Evolutionary conservation across 768 basidiomycete species (phyloP), one percentile per base, ranked within the genome.

Genomic region (Leucosporidium yakuticum): DNA sequence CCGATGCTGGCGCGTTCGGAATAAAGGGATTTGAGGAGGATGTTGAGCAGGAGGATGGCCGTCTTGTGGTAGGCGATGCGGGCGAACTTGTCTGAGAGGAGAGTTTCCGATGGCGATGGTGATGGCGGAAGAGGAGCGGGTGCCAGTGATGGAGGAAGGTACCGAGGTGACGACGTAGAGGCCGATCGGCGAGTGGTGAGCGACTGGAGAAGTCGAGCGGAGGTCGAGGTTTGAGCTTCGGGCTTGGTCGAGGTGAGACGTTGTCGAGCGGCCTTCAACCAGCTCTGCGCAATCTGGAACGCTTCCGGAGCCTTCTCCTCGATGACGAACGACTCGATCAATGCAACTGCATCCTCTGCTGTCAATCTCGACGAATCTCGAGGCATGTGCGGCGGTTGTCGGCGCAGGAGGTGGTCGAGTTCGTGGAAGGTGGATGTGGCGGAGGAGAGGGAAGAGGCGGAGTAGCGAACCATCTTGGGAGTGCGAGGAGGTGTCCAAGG

Each of bases 21-120:
- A 85, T 88, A 75, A 82, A 80, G 49, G 83, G 88, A 56, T 76
- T 88, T 20, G 77, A 79, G 7, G 80, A 81, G 58, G 84, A 84
- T 19, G 76, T 78, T 21, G 81, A 80, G 17, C 81, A 84, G 21
- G 80, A 82, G 49, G 80, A 84, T 63, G 78, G 82, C 67, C 83
- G 83, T 48, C 68, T 81, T 54, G 82, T 84, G 54, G 83, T 81
- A 29, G 81, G 81, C 0, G 58, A 3, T 23, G 27, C 20, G 8
- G 15, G 56, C 63, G 44, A 31, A 44, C 34, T 36, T n/a, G 23
- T 36, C 19, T 4, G 32, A 29, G 29, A 64, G n/a, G 39, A 44
- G 39, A 15, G 39, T 12, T 7, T 48, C 23, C 36, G 55, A 78
- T 78, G 69, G 80, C 79, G 31, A 84, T 83, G 77, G 84, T 0